Evolutionary conservation across 116 monocot species (phyloP).

Genomic region (Iris pallida): DNA sequence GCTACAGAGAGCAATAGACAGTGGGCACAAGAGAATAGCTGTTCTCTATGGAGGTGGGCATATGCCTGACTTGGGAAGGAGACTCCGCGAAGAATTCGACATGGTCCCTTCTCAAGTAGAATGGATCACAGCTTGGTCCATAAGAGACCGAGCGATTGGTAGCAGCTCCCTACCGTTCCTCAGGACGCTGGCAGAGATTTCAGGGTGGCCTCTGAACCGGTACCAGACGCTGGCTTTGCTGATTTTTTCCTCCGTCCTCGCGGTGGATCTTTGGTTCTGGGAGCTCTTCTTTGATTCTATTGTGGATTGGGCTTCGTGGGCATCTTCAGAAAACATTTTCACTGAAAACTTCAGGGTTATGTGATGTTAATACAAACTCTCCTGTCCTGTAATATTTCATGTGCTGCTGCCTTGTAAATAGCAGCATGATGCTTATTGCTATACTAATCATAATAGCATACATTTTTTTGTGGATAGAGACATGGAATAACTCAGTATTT

Average conservation of each 20-base stretch:
- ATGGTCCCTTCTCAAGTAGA: slow-evolving; percentile 69
- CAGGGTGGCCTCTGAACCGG: slow-evolving; percentile 76
- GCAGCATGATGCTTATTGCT: too few relatives aligned
- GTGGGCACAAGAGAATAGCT: slow-evolving; percentile 65
- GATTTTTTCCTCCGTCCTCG: slow-evolving; percentile 72
- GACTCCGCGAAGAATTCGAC: slow-evolving; percentile 68
- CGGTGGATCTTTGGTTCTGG: slow-evolving; percentile 92
- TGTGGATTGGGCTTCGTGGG: slow-evolving; percentile 65
- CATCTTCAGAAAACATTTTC: slow-evolving; percentile 24
- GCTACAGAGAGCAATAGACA: slow-evolving; percentile 59
- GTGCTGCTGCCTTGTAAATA: too few relatives aligned
- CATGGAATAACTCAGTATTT: too few relatives aligned
- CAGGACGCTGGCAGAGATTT: slow-evolving; percentile 51
- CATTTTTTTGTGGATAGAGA: too few relatives aligned
- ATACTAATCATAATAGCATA: too few relatives aligned
- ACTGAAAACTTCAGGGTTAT: slow-evolving; percentile 9
- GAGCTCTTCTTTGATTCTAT: slow-evolving; percentile 65
- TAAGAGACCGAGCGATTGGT: slow-evolving; percentile 50
- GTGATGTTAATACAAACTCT: background rate
- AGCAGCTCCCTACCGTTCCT: slow-evolving; percentile 60
- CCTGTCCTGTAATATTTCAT: too few relatives aligned
- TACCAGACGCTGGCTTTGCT: slow-evolving; percentile 72
- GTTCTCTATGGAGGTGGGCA: slow-evolving; percentile 91
- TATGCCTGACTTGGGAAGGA: slow-evolving; percentile 86
- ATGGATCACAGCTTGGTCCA: slow-evolving; percentile 93